A percentile compares a stretch with the other conserved stretches of the same genome.
These are phyloP conservation scores for Tulasnella sp. DNA, from an alignment of 768 basidiomycete genomes.

Conservation along the genomic window DNA sequence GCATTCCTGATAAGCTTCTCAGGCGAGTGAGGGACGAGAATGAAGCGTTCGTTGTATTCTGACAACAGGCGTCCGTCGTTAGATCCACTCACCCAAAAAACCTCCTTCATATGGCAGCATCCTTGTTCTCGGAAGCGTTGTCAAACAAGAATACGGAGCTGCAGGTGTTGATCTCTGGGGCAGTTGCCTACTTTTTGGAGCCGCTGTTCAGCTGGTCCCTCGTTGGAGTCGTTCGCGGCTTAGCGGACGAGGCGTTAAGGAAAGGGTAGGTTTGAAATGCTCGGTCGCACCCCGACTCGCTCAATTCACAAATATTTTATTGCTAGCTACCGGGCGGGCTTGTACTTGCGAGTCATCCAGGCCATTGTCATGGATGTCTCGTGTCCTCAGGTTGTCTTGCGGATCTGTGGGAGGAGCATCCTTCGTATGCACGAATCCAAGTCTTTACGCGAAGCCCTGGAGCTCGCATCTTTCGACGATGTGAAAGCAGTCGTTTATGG, in stretches of 20 bases:
- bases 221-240: constrained; percentile 13
- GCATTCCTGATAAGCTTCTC: constrained; percentile 18
- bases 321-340: background rate
- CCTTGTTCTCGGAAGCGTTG: constrained; percentile 16
- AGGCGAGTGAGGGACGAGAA: background rate
- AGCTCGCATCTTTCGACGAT: background rate
- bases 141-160: background rate
- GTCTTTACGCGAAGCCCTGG: background rate
- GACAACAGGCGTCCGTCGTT: background rate
- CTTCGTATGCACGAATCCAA: background rate
- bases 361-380: background rate
- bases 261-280: constrained; percentile 17
- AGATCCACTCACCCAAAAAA: constrained; percentile 18
- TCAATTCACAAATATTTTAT: background rate
- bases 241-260: constrained; percentile 9
- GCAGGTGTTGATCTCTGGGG: constrained; percentile 7
- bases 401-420: constrained; percentile 13
- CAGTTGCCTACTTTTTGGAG: constrained; percentile 18
- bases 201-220: constrained; percentile 21
- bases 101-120: constrained; percentile 16
- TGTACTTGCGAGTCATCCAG: constrained; percentile 15
- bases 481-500: background rate
- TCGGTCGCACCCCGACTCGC: background rate
- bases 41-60: background rate
- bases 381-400: constrained; percentile 13